Evolutionary conservation across 345 rosid genomes (phyloP).

Genomic region (Erodium maritimum): DNA sequence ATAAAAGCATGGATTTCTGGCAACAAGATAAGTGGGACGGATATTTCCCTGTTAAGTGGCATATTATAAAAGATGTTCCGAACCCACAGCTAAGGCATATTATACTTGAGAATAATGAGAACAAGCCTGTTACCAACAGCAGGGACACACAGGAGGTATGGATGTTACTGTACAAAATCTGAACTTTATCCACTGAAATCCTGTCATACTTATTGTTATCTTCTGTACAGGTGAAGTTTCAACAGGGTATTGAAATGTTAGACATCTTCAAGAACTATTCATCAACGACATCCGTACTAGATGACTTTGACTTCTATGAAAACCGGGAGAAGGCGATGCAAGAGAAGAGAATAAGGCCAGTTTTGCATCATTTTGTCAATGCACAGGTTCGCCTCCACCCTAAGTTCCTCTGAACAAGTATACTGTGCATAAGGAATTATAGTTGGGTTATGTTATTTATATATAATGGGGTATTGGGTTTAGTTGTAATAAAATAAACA

Average conservation of each 20-base stretch:
- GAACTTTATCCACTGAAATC: neutral
- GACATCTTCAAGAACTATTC: constrained; percentile 42
- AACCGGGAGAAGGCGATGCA: no score
- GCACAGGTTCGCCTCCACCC: no score
- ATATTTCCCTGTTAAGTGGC: constrained; percentile 77
- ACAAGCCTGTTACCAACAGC: constrained; percentile 76
- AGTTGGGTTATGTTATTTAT: no score
- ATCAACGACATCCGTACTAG: constrained; percentile 41
- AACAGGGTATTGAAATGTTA: constrained; percentile 38
- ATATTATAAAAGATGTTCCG: constrained; percentile 67
- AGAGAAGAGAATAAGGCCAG: no score
- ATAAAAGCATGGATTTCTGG: constrained; percentile 59
- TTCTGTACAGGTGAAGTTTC: constrained; percentile 34
- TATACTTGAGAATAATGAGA: constrained; percentile 52
- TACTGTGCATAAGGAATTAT: no score
- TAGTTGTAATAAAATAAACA: no score
- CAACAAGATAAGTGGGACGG: constrained; percentile 85
- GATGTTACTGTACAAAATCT: neutral
- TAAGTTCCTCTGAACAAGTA: no score
- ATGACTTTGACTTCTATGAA: constrained; percentile 53
- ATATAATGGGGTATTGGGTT: no score
- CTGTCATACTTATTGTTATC: neutral
- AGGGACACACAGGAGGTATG: constrained; percentile 81
- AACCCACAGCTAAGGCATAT: constrained; percentile 57
- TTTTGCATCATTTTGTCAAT: no score